Evolutionary conservation across 2,329 filamentous ascomycete genomes (phyloP).

Genomic region (Botryotinia globosa): DNA sequence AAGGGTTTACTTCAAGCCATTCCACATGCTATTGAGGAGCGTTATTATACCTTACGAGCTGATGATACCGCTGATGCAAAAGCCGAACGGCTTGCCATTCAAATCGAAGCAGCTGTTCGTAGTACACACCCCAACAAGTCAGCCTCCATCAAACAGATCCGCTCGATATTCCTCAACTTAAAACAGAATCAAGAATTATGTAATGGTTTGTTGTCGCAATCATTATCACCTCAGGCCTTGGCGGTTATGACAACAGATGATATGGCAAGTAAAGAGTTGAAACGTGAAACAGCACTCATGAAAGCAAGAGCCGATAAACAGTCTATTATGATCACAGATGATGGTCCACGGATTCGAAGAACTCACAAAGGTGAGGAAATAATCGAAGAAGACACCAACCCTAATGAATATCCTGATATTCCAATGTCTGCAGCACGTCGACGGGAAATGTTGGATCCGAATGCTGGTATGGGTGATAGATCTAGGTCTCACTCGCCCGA

Average conservation of each 20-base stretch:
- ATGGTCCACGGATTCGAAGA: conserved; percentile 73
- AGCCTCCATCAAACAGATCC: conserved; percentile 62
- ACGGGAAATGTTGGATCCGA: conserved; percentile 42
- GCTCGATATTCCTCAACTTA: conserved; percentile 78
- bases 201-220: conserved; percentile 69
- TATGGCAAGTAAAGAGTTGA: conserved; percentile 87
- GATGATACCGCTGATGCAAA: conserved; percentile 62
- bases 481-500: conserved; percentile 41
- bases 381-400: conserved; percentile 67
- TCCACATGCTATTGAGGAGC: conserved; percentile 62
- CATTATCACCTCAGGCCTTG: conserved; percentile 69
- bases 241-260: conserved; percentile 88
- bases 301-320: conserved; percentile 77
- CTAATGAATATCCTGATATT: conserved; percentile 31
- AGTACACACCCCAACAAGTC: conserved; percentile 53
- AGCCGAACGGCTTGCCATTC: conserved; percentile 68
- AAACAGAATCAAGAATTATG: conserved; percentile 83
- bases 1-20: conserved; percentile 68
- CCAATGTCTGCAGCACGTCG: conserved; percentile 37
- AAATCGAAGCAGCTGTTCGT: conserved; percentile 72
- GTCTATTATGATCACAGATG: conserved; percentile 74
- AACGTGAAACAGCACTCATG: conserved; percentile 72
- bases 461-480: conserved; percentile 36
- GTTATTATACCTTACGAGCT: conserved; percentile 59
- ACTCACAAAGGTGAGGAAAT: conserved; percentile 96